phyloP scores from a whole-genome alignment of 202 grass and related monocot genomes.

The Musa balbisiana region DNA sequence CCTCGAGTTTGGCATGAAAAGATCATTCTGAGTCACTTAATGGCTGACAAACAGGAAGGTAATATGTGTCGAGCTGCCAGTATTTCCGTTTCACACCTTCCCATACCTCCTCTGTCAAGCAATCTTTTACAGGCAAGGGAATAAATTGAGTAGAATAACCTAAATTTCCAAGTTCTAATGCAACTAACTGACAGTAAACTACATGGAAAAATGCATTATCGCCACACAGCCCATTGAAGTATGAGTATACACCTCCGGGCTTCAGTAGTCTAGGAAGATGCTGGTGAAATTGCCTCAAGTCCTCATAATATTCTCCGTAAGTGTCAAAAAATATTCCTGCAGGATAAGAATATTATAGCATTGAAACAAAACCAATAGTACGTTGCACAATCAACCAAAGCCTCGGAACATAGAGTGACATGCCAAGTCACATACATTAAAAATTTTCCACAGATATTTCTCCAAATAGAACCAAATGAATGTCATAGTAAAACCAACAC shows the following conservation, averaged over 20 bases:
- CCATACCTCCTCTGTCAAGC: slow-evolving; percentile 58
- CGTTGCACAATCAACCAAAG: background rate
- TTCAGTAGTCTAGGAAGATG: slow-evolving; percentile 68
- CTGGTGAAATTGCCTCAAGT: slow-evolving; percentile 76
- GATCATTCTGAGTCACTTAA: slow-evolving; percentile 43
- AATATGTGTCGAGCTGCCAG: slow-evolving; percentile 86
- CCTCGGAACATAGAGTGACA: background rate
- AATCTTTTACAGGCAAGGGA: slow-evolving; percentile 77
- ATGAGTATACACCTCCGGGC: slow-evolving; percentile 74
- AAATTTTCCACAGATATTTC: background rate
- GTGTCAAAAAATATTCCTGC: slow-evolving; percentile 90
- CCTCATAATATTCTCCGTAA: slow-evolving; percentile 88
- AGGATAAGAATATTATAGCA: background rate
- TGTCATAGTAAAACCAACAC: no score
- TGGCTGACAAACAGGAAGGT: slow-evolving; percentile 71
- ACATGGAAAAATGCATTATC: slow-evolving; percentile 92
- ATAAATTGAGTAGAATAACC: slow-evolving; percentile 79
- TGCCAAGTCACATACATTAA: background rate
- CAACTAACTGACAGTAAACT: slow-evolving; percentile 81
- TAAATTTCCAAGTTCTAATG: slow-evolving; percentile 56
- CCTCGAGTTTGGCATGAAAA: background rate
- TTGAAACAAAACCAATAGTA: background rate
- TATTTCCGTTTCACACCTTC: slow-evolving; percentile 78
- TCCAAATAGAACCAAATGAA: no score
- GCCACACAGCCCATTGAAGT: slow-evolving; percentile 91